Evolutionary conservation across 2,329 filamentous ascomycete genomes (phyloP), one percentile per base, ranked within the genome.

Genomic region (Amesomyces nigricolor): DNA sequence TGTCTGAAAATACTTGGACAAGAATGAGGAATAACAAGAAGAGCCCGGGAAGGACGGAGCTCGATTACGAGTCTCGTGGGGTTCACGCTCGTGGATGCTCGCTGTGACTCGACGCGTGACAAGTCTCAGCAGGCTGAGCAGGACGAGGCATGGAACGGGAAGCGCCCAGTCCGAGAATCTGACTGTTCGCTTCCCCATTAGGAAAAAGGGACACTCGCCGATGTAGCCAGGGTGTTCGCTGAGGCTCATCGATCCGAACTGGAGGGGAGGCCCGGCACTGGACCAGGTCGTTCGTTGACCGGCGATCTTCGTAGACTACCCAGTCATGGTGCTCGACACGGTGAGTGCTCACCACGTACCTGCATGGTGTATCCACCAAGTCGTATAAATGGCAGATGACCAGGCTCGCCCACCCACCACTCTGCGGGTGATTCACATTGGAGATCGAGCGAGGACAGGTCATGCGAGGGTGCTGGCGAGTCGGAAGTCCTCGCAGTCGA

Each of bases 311-410:
- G 8, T 40, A 19, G 19, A 3, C 44, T 10, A 26, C 8, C 47
- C 35, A 32, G 30, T 52, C 32, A 30, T 37, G 10, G 30, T 47
- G 16, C 16, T 32, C 14, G 14, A 30, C 16, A 40, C 9, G 17
- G n/a, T 16, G 51, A 51, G 30, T 40, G 13, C 51, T 53, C 52
- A 53, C 43, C 29, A 52, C 48, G 62, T 62, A 61, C 62, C 62
- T 66, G 63, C 64, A 64, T 65, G 58, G 61, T 61, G 61, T 57
- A 52, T 61, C 35, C 54, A 51, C 40, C 47, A 60, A 62, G 60
- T 57, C 58, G 56, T 54, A 48, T 56, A 22, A 26, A 10, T 51
- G 51, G 26, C 58, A 57, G 54, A 53, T 62, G 55, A 58, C 47
- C 56, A 42, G 30, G 44, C 42, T 46, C 51, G 38, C 44, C 38